Base-by-base conservation (phyloP, 1,284 basidiomycete species). In the Cutaneotrichosporon spelunceum region DNA sequence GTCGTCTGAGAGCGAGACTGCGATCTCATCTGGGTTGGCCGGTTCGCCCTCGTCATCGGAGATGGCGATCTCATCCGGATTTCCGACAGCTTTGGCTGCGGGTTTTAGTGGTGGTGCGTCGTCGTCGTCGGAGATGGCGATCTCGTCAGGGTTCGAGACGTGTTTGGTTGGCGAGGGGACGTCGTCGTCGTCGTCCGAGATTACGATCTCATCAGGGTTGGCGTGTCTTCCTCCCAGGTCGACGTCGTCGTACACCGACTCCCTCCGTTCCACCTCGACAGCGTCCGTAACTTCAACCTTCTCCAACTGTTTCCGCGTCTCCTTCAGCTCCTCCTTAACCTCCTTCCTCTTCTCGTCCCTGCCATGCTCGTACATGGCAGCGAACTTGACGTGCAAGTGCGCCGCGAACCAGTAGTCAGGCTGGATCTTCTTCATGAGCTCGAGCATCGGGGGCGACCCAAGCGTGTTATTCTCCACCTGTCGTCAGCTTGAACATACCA, bases 341-440 rank as follows among this genome's bases (percentile, higher is more conserved):
- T 57, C 33, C 36, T 56, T 39, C 13, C 13, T 14, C 39, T 7
- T 19, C 19, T 5, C 16, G 16, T 42, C 19, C 39, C 5, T n/a
- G 39, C 39, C 4, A 68, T 92, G 90, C 5, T 83, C 72, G 60
- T 72, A 79, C 6, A 93, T 83, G 0, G 82, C 82, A 1, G 91
- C 91, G 88, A 83, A 85, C 55, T 89, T 88, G 64, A 90, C 88
- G 74, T 99, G 96, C 55, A 99, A 72, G 80, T 99, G 96, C 0
- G 94, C 96, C 1, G 91, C 81, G 76, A 98, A 98, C 96, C 96
- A 99, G 84, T 90, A 90, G n/a, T 82, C 72, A 0, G 96, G 94
- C 72, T 86, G 84, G 34, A 99, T 81, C 13, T 82, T 86, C 33
- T 81, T 81, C 24, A 99, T 79, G 0, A 99, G 81, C 16, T 85